phyloP scores from a whole-genome alignment of 805 yeast species.

The Wickerhamomyces strasburgensis region DNA sequence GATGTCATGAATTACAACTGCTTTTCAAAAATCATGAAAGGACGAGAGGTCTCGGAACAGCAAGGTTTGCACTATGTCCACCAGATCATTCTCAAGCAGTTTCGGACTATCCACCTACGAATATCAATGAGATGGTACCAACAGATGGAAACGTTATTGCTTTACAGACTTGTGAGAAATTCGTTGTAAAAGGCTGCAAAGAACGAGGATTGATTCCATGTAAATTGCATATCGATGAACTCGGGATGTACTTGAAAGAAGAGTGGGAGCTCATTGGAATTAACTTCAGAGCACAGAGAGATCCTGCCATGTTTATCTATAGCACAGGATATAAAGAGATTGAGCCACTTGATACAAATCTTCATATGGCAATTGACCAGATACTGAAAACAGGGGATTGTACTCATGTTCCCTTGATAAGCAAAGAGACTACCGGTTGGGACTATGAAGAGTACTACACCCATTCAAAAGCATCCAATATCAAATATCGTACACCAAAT shows the following conservation, averaged over 20 bases:
- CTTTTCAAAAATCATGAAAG: conserved; percentile 8
- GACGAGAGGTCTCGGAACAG: conserved; percentile 48
- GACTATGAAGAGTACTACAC: too few species aligned
- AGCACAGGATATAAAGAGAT: conserved; percentile 1
- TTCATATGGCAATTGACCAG: conserved; percentile 10
- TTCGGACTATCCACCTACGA: conserved; percentile 44
- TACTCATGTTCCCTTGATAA: too few species aligned
- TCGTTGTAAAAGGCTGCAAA: conserved; percentile 28
- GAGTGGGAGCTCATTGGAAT: conserved; percentile 44
- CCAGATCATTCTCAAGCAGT: not conserved
- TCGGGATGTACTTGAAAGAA: conserved; percentile 48
- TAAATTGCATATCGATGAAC: conserved; percentile 43
- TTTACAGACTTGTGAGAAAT: conserved; percentile 43
- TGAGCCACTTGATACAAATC: conserved; percentile 2
- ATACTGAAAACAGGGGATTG: conserved; percentile 1
- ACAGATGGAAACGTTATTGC: conserved; percentile 40
- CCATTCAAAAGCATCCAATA: too few species aligned
- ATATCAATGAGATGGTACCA: conserved; percentile 55
- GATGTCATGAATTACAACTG: conserved; percentile 19
- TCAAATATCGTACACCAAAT: too few species aligned
- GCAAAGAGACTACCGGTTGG: too few species aligned
- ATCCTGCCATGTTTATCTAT: conserved; percentile 9
- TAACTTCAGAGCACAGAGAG: conserved; percentile 24
- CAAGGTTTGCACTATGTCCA: conserved; percentile 17
- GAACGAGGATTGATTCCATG: conserved; percentile 35